Percentiles rank a stretch among this genome's conserved stretches.
These are phyloP conservation scores for Moniliophthora roreri DNA, from an alignment of 1,284 basidiomycete species.

Conservation along the genomic window DNA sequence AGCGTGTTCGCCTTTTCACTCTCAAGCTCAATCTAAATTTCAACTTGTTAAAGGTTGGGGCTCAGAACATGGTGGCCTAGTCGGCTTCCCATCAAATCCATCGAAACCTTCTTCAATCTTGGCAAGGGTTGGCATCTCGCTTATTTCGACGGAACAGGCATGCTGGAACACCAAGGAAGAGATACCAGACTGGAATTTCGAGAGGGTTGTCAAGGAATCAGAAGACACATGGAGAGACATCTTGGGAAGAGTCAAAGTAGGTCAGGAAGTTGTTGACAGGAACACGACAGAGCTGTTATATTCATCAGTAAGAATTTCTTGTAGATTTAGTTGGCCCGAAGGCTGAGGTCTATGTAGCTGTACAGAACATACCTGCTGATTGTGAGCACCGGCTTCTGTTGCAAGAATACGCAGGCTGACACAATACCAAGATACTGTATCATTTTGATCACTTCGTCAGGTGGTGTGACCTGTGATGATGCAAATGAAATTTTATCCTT, in stretches of 20 bases:
- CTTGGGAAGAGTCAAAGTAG: conserved; percentile 52
- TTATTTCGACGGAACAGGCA: conserved; percentile 58
- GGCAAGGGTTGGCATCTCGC: conserved; percentile 56
- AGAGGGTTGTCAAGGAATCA: conserved; percentile 39
- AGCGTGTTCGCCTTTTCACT: conserved; percentile 25
- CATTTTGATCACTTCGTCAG: too few species aligned
- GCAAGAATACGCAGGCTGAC: conserved; percentile 45
- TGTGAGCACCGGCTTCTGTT: conserved; percentile 34
- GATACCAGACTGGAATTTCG: conserved; percentile 60
- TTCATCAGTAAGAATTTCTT: background rate
- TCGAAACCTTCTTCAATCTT: conserved; percentile 41
- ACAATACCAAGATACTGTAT: too few species aligned
- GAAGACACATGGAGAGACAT: conserved; percentile 55
- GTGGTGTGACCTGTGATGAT: too few species aligned
- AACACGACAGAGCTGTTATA: conserved; percentile 49
- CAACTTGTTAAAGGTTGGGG: conserved; percentile 26
- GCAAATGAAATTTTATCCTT: background rate
- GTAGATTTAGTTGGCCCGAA: conserved; percentile 33
- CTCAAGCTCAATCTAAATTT: background rate
- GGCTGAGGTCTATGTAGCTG: conserved; percentile 32
- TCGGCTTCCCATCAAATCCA: conserved; percentile 48
- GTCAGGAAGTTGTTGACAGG: conserved; percentile 42
- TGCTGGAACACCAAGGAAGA: conserved; percentile 59
- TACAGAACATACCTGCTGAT: conserved; percentile 66
- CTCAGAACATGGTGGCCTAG: conserved; percentile 47